Conservation (phyloP, 805 yeast genomes). For the Soucietia sequanensis region DNA sequence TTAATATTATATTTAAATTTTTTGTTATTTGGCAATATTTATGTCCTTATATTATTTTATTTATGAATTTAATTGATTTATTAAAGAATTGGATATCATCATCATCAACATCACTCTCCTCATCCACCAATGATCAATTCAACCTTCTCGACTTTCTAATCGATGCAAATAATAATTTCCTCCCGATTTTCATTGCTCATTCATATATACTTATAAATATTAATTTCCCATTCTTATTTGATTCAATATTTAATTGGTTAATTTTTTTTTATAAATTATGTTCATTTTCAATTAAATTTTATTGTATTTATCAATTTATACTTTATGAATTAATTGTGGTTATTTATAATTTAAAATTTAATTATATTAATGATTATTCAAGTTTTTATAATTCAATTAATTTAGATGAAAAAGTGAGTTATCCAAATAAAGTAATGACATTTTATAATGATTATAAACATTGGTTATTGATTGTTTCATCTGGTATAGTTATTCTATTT, state of each 20-base stretch:
- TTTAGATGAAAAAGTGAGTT: neutral
- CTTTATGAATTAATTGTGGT: slow-evolving; percentile 25
- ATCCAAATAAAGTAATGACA: neutral
- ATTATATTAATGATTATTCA: slow-evolving; percentile 10
- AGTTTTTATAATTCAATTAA: slow-evolving; percentile 8
- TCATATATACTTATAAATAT: slow-evolving; percentile 28
- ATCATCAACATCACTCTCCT: no score
- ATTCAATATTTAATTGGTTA: neutral
- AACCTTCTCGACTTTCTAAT: slow-evolving; percentile 11
- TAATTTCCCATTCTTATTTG: slow-evolving; percentile 15
- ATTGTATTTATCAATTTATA: slow-evolving; percentile 31
- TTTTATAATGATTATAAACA: slow-evolving; percentile 1
- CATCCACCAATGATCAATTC: neutral
- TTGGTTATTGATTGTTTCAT: slow-evolving; percentile 1
- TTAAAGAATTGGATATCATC: neutral
- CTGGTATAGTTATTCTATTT: slow-evolving; percentile 1
- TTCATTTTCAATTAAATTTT: slow-evolving; percentile 29
- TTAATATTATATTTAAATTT: slow-evolving; percentile 10
- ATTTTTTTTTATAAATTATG: slow-evolving; percentile 17
- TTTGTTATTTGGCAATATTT: slow-evolving; percentile 16
- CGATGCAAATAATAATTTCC: slow-evolving; percentile 31
- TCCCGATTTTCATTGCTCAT: slow-evolving; percentile 35
- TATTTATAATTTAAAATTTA: slow-evolving; percentile 8
- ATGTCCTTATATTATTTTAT: slow-evolving; percentile 19
- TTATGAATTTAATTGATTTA: slow-evolving; percentile 10